Base-by-base conservation (phyloP, 345 rosid genomes). In the Sonneratia alba region DNA sequence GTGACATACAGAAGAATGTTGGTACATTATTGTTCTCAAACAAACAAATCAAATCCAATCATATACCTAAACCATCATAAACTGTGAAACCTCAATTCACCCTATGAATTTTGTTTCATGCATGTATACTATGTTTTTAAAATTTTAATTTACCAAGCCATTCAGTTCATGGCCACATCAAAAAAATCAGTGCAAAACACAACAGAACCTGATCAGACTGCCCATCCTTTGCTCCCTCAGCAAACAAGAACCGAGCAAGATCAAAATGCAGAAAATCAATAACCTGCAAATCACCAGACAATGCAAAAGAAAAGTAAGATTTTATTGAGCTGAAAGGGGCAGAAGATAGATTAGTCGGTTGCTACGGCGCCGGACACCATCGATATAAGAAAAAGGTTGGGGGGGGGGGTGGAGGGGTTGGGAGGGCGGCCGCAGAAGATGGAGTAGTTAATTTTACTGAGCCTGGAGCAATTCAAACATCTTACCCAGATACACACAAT, bases 221-320 rank as follows among this genome's bases (percentile, higher is more conserved):
- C 77, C 56, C 68, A 66, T 68, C 67, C 51, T 78, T 78, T 65
- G 78, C 86, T 68, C 64, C 77, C 75, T 12, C 5, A 51, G 77
- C 83, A 80, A 74, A 76, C 72, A 74, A 78, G 70, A 68, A 57
- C 56, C 79, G 64, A 53, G 42, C 43, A 69, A 57, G 66, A 70
- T 55, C 16, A 59, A 56, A 74, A 53, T 21, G 67, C 37, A 74
- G 49, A 53, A 36, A 62, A 76, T 61, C 55, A 61, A 51, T 16
- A 56, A 80, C 83, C 86, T 80, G 82, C 75, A 68, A 73, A n/a
- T 40, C 56, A 67, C 66, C 70, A 75, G 11, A 16, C 38, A 65
- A 74, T 27, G 32, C 32, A 27, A 27, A 27, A 27, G 32, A 27
- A 27, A 27, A 27, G 0, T 27, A 27, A 27, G 32, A 27, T 27